A percentile compares a stretch with the other conserved stretches of the same genome.
phyloP scores from a whole-genome alignment of 345 rosid genomes.

The Eucalyptus regnans region DNA sequence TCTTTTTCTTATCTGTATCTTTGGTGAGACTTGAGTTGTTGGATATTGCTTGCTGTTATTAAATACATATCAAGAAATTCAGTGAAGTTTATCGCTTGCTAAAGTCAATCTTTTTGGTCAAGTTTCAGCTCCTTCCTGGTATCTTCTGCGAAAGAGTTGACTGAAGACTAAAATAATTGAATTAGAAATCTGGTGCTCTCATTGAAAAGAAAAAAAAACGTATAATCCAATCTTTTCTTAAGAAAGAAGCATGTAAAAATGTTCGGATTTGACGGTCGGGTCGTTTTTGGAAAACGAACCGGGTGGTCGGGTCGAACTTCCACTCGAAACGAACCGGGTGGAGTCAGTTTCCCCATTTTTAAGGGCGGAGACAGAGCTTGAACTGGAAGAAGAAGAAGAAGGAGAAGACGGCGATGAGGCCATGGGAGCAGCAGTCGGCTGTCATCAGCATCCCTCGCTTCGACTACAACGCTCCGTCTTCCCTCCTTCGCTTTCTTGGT shows the following conservation, averaged over 20 bases:
- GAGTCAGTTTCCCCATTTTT: not conserved
- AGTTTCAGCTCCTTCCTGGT: not conserved
- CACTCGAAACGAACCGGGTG: not conserved
- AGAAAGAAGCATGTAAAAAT: not conserved
- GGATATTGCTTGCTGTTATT: accelerated
- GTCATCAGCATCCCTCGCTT: slow-evolving; percentile 82
- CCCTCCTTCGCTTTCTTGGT: slow-evolving; percentile 12
- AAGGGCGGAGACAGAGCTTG: not conserved
- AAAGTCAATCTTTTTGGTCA: not conserved
- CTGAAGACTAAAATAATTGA: not conserved
- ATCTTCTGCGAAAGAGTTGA: not conserved
- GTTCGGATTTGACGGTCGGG: not conserved
- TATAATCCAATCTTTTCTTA: not conserved
- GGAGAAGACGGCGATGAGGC: slow-evolving; percentile 17
- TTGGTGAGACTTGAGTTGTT: not conserved
- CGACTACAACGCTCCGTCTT: slow-evolving; percentile 75
- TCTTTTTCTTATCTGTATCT: not conserved
- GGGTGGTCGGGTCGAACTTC: not conserved
- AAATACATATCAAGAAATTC: not conserved
- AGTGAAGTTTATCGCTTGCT: not conserved
- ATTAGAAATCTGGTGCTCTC: not conserved
- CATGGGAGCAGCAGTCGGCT: slow-evolving; percentile 74
- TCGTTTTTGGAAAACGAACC: not conserved
- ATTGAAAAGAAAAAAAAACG: not conserved
- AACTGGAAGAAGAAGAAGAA: not conserved